Evolutionary conservation across 1,139 yeast species (phyloP), one percentile per base, ranked within the genome.

Genomic region (Suhomyces terraborum): DNA sequence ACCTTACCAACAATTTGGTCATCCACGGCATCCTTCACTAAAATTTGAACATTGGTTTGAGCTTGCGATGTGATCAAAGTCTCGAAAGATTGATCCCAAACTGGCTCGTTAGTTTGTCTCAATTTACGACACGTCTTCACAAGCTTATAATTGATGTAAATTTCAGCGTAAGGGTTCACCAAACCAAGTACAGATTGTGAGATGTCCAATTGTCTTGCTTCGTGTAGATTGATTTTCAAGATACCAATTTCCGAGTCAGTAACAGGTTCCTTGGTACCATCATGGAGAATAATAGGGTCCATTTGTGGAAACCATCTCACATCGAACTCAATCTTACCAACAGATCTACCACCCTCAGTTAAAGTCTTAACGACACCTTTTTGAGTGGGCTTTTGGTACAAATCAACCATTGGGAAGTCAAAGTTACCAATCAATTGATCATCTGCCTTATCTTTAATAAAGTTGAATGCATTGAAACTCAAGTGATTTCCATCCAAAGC

Each of bases 101-200:
- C 66, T 13, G 94, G 94, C 52, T 81, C 87, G 54, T 84, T 84
- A 13, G 80, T 75, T 55, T 79, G 77, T 55, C 80, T 80, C 56
- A 84, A 68, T 28, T 74, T 74, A 69, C 93, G 80, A 46, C 81
- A 77, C 5, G 64, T 64, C 53, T 76, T 76, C 10, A 74, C 71
- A 42, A 78, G 64, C 47, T 80, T 74, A 33, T 73, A 75, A 55
- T 83, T 79, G 41, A 83, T 61, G 52, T 64, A 80, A 18, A 85
- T 62, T 52, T 82, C 87, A 8, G 88, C 88, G 57, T 75, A 81
- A 20, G 93, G 87, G 53, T 84, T 82, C 57, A 85, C 66, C 41
- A 73, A 74, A 35, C 95, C 96, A 47, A 84, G 73, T 45, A 82
- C 69, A 1, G 94, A 79, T 37, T 72, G 62, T 4, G 82, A 67